Percentiles rank a stretch among this genome's conserved stretches.
Evolutionary conservation across 2,329 filamentous ascomycete genomes (phyloP).

Genomic region (Talaromyces verruculosus): DNA sequence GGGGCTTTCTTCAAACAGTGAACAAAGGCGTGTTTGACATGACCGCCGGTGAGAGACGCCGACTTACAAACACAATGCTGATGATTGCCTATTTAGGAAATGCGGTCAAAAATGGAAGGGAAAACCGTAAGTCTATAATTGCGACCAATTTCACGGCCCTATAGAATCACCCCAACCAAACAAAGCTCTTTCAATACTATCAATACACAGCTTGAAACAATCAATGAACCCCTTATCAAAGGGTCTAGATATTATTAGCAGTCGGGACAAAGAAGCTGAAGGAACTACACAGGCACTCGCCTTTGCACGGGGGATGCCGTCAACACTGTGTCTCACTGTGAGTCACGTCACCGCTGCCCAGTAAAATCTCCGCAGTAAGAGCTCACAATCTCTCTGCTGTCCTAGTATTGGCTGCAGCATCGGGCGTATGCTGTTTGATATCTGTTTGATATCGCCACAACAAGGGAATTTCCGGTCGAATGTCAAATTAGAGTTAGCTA

Average conservation of each 20-base stretch:
- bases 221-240: background rate
- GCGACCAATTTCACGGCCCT: background rate
- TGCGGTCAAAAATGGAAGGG: background rate
- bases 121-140: background rate
- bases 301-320: background rate
- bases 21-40: slow-evolving; percentile 9
- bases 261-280: background rate
- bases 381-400: too few relatives aligned
- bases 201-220: background rate
- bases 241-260: background rate
- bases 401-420: background rate
- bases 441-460: background rate
- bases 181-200: background rate
- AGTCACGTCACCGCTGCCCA: background rate
- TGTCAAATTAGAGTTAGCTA: background rate
- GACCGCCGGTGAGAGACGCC: background rate
- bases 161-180: background rate
- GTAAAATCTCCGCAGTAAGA: background rate
- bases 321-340: background rate
- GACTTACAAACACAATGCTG: background rate
- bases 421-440: background rate
- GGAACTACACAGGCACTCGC: background rate
- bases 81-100: background rate
- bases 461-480: background rate
- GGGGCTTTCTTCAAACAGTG: background rate